Conservation (phyloP, 1,139 yeast genomes). For the Zygoascus sp. region DNA sequence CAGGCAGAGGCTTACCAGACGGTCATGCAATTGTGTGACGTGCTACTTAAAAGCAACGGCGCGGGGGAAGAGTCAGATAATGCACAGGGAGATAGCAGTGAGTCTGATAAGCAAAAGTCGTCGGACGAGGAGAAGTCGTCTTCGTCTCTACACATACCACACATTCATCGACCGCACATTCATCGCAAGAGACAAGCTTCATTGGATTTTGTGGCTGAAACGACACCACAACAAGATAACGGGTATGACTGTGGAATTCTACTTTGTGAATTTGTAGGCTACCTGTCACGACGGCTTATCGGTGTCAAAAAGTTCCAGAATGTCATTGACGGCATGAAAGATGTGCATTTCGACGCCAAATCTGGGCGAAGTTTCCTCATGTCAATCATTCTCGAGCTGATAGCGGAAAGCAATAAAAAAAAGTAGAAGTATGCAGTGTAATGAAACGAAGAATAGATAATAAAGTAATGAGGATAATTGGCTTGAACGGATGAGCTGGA, state of each 20-base stretch:
- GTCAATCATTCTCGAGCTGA: conserved; percentile 34
- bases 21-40: conserved; percentile 4
- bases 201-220: conserved; percentile 30
- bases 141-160: conserved; percentile 2
- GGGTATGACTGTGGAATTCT: conserved; percentile 77
- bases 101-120: background rate
- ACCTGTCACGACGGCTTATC: conserved; percentile 40
- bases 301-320: conserved; percentile 17
- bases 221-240: conserved; percentile 69
- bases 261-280: conserved; percentile 49
- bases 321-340: conserved; percentile 34
- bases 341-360: conserved; percentile 38
- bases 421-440: too few relatives aligned
- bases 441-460: too few relatives aligned
- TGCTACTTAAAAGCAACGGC: background rate
- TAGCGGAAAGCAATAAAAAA: background rate
- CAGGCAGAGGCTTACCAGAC: conserved; percentile 28
- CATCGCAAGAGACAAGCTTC: conserved; percentile 8
- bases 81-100: background rate
- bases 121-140: conserved; percentile 4
- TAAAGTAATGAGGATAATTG: too few relatives aligned
- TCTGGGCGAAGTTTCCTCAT: conserved; percentile 45
- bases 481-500: too few relatives aligned
- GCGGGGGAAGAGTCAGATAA: background rate
- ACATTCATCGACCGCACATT: conserved; percentile 2